A percentile compares a stretch with the other conserved stretches of the same genome.
These are phyloP conservation scores for Porodaedalea pini DNA, from an alignment of 1,284 basidiomycete species.

Conservation along the genomic window DNA sequence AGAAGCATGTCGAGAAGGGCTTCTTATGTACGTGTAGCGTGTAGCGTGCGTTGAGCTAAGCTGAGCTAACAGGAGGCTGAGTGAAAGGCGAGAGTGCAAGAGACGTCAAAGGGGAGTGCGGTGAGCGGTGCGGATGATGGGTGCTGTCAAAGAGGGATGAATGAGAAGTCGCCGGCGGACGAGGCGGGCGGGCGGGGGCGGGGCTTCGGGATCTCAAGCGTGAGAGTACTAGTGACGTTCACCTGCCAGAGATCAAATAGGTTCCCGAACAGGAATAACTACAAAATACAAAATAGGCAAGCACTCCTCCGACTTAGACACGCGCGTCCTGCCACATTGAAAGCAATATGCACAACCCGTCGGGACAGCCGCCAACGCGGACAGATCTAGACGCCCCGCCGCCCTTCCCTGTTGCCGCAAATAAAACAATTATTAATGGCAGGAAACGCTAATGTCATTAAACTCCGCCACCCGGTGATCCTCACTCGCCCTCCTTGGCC, in stretches of 20 bases:
- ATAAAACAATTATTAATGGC: background rate
- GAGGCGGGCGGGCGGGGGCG: background rate
- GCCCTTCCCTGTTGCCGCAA: background rate
- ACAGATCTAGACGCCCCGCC: too few species aligned
- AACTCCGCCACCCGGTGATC: slow-evolving; percentile 3
- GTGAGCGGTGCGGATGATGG: background rate
- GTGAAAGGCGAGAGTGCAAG: background rate
- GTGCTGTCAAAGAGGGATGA: background rate
- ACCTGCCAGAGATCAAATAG: background rate
- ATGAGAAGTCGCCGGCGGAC: background rate
- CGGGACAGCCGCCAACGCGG: background rate
- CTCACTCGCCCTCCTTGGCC: background rate
- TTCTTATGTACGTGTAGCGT: background rate
- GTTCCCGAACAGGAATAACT: background rate
- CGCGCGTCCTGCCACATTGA: background rate
- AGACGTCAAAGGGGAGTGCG: background rate
- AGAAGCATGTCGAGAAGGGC: background rate
- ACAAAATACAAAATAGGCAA: background rate
- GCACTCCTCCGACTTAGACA: background rate
- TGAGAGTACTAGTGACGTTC: too few species aligned
- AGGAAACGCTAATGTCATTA: background rate
- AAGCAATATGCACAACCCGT: background rate
- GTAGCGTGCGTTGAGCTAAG: background rate
- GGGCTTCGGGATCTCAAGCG: background rate
- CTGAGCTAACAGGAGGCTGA: background rate